Conservation (phyloP, 495 filamentous ascomycete species). For the Neurospora sp. region DNA sequence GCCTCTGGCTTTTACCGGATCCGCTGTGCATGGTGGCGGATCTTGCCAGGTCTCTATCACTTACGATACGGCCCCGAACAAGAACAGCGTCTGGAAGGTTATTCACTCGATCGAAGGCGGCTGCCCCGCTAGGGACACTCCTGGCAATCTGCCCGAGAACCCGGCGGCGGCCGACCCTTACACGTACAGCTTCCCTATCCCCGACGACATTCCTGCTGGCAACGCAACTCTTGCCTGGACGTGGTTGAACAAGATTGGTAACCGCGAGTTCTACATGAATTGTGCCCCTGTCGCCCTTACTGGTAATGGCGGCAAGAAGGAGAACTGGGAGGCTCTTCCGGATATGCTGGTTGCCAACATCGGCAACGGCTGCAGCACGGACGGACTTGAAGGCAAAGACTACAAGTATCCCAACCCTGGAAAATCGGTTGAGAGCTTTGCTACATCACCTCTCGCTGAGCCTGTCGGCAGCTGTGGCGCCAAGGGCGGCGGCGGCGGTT, state of each 20-base stretch:
- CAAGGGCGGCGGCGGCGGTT: too few species aligned
- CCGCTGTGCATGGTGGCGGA: conserved; percentile 73
- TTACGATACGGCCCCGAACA: conserved; percentile 53
- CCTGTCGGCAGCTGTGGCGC: too few species aligned
- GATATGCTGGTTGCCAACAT: conserved; percentile 76
- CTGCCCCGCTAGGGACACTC: conserved; percentile 49
- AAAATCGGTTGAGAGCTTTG: too few species aligned
- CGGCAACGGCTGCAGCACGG: too few species aligned
- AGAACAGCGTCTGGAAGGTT: conserved; percentile 58
- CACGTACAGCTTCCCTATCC: conserved; percentile 48
- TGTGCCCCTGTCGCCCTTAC: conserved; percentile 65
- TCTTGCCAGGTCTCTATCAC: conserved; percentile 81
- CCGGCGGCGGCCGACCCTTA: conserved; percentile 18
- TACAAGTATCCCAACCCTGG: conserved; percentile 49
- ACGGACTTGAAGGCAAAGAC: too few species aligned
- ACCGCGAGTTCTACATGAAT: conserved; percentile 95
- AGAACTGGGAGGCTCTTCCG: conserved; percentile 52
- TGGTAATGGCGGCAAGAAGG: conserved; percentile 37
- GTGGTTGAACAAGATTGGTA: conserved; percentile 86
- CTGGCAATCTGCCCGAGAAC: conserved; percentile 31
- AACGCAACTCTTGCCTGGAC: conserved; percentile 68
- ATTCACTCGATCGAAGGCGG: conserved; percentile 77
- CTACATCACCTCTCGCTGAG: too few species aligned
- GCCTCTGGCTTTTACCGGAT: conserved; percentile 43
- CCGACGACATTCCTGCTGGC: conserved; percentile 45